Conservation (phyloP, 352 stramenopile genomes). For the Globisporangium uncinulatum region DNA sequence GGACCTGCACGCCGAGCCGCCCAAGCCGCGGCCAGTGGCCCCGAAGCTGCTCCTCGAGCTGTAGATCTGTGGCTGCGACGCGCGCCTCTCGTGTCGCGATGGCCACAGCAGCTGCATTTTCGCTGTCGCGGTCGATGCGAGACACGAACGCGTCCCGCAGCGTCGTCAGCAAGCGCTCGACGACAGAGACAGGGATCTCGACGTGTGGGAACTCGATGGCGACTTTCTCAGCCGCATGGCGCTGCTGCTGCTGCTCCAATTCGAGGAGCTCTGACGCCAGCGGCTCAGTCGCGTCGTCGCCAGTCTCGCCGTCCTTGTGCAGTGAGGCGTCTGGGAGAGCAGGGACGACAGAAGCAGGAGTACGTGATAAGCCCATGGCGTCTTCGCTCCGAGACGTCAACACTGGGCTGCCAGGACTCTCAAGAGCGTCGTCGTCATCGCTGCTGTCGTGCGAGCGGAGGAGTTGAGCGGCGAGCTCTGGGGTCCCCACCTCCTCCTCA, state of each 20-base stretch:
- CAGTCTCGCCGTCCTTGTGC: not conserved
- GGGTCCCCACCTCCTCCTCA: not conserved
- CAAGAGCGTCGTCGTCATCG: not conserved
- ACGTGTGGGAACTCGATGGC: constrained; percentile 28
- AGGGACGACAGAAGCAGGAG: no score
- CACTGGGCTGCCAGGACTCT: no score
- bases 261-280: constrained; percentile 1
- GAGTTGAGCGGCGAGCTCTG: constrained; percentile 1
- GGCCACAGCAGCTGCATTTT: constrained; percentile 18
- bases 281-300: not conserved
- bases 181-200: constrained; percentile 15
- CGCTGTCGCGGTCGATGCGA: constrained; percentile 30
- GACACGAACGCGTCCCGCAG: constrained; percentile 43
- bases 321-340: no score
- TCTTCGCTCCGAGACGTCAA: no score
- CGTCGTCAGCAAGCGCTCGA: constrained; percentile 20
- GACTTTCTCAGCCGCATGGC: constrained; percentile 20
- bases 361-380: no score
- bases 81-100: constrained; percentile 28
- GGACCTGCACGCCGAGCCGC: constrained; percentile 78
- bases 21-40: constrained; percentile 87
- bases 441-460: not conserved
- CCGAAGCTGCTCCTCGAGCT: constrained; percentile 82
- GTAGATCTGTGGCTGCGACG: constrained; percentile 22
- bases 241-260: constrained; percentile 6